Conservation (phyloP, 305 asterid genomes). For the Striga hermonthica region DNA sequence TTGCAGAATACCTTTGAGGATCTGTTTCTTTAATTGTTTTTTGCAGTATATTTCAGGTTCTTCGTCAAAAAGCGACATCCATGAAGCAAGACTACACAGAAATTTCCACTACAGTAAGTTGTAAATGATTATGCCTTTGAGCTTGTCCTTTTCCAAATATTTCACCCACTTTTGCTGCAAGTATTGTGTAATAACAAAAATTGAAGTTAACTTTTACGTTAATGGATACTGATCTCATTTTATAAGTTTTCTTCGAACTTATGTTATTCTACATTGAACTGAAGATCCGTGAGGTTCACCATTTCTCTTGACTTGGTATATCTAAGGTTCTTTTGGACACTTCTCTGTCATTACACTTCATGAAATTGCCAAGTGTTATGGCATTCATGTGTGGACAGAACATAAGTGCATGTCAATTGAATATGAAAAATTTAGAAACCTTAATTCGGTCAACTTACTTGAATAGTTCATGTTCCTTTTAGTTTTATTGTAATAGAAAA, state of each 20-base stretch:
- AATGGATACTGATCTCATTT: slow-evolving; percentile 19
- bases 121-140: slow-evolving; percentile 20
- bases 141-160: slow-evolving; percentile 26
- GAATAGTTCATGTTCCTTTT: slow-evolving; percentile 20
- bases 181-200: slow-evolving; percentile 21
- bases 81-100: slow-evolving; percentile 97
- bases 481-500: slow-evolving; percentile 9
- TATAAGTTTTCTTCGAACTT: slow-evolving; percentile 18
- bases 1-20: slow-evolving; percentile 28
- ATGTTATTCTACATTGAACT: slow-evolving; percentile 15
- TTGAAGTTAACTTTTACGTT: slow-evolving; percentile 19
- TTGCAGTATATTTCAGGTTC: slow-evolving; percentile 76
- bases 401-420: slow-evolving; percentile 22
- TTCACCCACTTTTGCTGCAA: slow-evolving; percentile 11
- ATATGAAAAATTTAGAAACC: slow-evolving; percentile 23
- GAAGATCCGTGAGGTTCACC: slow-evolving; percentile 20
- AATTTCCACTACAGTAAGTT: slow-evolving; percentile 77
- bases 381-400: neutral
- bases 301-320: neutral
- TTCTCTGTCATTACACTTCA: slow-evolving; percentile 2
- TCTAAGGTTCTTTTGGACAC: slow-evolving; percentile 2
- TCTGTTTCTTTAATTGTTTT: slow-evolving; percentile 42
- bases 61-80: slow-evolving; percentile 96
- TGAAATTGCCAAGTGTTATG: neutral
- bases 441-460: neutral